These are phyloP conservation scores for Graphilbum fragrans DNA, from an alignment of 2,329 filamentous ascomycete genomes.

Conservation along the genomic window DNA sequence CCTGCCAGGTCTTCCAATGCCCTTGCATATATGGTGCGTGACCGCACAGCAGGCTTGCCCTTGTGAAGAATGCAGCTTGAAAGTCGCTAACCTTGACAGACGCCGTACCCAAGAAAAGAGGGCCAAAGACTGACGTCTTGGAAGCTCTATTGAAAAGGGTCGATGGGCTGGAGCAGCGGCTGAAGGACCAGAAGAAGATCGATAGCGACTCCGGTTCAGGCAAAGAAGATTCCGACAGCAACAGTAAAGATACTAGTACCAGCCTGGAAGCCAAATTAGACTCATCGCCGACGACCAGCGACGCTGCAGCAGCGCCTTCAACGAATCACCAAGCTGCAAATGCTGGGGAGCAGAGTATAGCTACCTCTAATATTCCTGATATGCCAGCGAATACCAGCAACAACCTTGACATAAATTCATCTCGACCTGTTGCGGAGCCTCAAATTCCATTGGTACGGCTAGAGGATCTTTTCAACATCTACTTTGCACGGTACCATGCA, in stretches of 20 bases:
- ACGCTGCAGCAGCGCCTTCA: not conserved
- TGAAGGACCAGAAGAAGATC: slow-evolving; percentile 52
- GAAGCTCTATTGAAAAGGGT: slow-evolving; percentile 77
- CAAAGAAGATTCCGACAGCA: not conserved
- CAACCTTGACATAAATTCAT: not conserved
- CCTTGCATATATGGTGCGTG: slow-evolving; percentile 73
- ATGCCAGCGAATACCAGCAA: not conserved
- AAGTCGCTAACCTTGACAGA: slow-evolving; percentile 33
- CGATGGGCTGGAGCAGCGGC: slow-evolving; percentile 68
- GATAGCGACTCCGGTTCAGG: slow-evolving; percentile 13
- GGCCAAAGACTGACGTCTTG: slow-evolving; percentile 80
- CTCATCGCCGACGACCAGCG: slow-evolving; percentile 9
- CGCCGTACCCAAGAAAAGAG: slow-evolving; percentile 79
- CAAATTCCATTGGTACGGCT: slow-evolving; percentile 15
- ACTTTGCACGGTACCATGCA: slow-evolving; percentile 67
- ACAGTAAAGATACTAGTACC: not conserved
- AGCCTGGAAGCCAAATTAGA: slow-evolving; percentile 8
- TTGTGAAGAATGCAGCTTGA: not conserved
- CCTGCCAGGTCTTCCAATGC: slow-evolving; percentile 81
- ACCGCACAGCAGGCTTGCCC: no score
- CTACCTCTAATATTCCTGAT: not conserved
- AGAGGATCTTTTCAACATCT: slow-evolving; percentile 61
- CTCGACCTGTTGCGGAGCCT: not conserved
- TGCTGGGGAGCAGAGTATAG: not conserved
- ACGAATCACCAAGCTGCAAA: not conserved